Base-by-base conservation (phyloP, 1,284 basidiomycete genomes). In the Trichosporon coremiiforme region DNA sequence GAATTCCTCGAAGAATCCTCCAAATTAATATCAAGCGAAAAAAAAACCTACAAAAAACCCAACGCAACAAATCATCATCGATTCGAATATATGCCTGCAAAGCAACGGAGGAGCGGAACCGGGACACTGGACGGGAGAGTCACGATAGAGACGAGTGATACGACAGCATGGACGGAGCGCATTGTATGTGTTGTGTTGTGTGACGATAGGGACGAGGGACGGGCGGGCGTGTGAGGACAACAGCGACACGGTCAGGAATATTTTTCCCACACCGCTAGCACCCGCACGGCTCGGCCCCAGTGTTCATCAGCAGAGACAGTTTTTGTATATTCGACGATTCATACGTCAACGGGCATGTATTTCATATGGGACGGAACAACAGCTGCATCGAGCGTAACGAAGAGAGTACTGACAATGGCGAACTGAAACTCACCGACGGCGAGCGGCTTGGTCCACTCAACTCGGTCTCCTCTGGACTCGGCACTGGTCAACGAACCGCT, bases 261-360 rank as follows among this genome's bases (percentile, higher is more conserved):
- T 7, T 60, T 57, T 57, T 33, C 57, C 57, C 1, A n/a, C 29
- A 13, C 13, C 29, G 6, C 22, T 60, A 33, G 29, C 29, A 33
- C 31, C 57, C 57, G 15, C 31, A 22, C 31, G 20, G 20, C 47
- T 20, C 41, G 4, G 47, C 47, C 47, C n/a, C 47, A 53, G 47
- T 53, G 47, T 53, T 53, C 47, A 53, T 20, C 47, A 20, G 47
- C 20, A 53, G 47, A 22, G 47, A 53, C 17, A 8, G 47, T 15
- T 60, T 33, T 60, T 60, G 57, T 60, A 60, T 60, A 60, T 60
- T 33, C 29, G 57, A 35, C 57, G 57, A 22, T 60, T 20, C 57
- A 60, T 60, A 60, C 57, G 57, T 60, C 57, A 60, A 60, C 31
- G 31, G 57, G 57, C 57, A 60, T 60, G 57, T 60, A 60, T 60